Evolutionary conservation across 2,329 filamentous ascomycete species (phyloP), one percentile per base, ranked within the genome.

Genomic region (Ophiostoma triangulosporum): DNA sequence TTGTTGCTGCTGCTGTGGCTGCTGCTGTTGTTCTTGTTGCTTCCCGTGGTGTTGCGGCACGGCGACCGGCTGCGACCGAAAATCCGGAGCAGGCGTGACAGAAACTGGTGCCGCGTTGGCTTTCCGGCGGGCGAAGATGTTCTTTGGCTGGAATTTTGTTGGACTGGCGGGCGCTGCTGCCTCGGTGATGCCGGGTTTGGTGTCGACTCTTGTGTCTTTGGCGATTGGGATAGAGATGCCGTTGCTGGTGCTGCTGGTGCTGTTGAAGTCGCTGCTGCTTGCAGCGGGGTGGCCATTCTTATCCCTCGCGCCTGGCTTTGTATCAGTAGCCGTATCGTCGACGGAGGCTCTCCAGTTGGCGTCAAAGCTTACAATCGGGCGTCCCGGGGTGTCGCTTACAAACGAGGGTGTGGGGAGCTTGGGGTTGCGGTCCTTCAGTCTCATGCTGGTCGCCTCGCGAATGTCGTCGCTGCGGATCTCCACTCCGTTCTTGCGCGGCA

Each of bases 301-400:
- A 24, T 46, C 43, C 43, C 43, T 46, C 43, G 43, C 43, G 67
- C 75, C 73, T 70, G 77, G 72, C 69, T 83, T 85, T 72, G 79
- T 69, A 80, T 88, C 84, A 75, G 85, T 75, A 68, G 73, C 74
- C 73, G 78, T 74, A 54, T 86, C 81, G 56, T 52, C 54, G 35
- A 46, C 50, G 65, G 78, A 79, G 64, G 81, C 78, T 74, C 81
- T 85, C 83, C 88, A 95, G 65, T 84, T 79, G 63, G 79, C 79
- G 70, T 95, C 80, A 76, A 97, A 97, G 77, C 91, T 97, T 75
- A 97, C 91, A 74, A 97, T 97, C 58, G 91, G 91, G 65, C 91
- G 82, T 62, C 88, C 88, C 62, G 86, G 85, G 64, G 78, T 86
- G 71, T 96, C 86, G 71, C 89, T 96, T 68, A 97, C 90, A 63